Conservation (phyloP, 1,284 basidiomycete species). For the Irpex sp. region DNA sequence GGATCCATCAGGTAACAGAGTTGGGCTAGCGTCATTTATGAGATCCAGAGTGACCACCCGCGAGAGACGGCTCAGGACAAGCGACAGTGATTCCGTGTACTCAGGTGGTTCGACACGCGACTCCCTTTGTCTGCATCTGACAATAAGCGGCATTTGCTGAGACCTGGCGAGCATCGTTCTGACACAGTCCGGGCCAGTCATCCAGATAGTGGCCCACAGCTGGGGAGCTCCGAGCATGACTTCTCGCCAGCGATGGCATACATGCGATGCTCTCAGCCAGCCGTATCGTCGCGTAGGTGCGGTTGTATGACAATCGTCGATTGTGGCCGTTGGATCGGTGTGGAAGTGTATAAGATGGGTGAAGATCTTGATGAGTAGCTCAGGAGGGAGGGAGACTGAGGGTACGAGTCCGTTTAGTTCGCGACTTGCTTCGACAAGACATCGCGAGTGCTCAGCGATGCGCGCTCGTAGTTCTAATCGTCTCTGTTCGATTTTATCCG, state of each 20-base stretch:
- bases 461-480: too few species aligned
- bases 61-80: not conserved
- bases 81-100: not conserved
- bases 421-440: too few species aligned
- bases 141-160: not conserved
- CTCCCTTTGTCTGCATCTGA: not conserved
- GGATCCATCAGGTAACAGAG: not conserved
- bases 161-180: not conserved
- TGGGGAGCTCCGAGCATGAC: slow-evolving; percentile 10
- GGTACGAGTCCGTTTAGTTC: too few species aligned
- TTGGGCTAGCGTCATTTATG: not conserved
- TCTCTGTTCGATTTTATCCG: too few species aligned
- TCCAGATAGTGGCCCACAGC: slow-evolving; percentile 14
- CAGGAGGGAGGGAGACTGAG: too few species aligned
- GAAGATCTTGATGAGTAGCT: too few species aligned
- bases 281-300: not conserved
- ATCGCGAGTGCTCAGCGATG: too few species aligned
- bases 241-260: slow-evolving; percentile 18
- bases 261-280: slow-evolving; percentile 16
- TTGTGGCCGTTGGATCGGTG: too few species aligned
- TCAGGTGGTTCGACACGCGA: not conserved
- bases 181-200: too few species aligned
- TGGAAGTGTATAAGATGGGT: too few species aligned
- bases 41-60: not conserved
- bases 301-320: too few species aligned